Conservation (phyloP, 257 asterid species). For the Nicotiana tomentosiformis region DNA sequence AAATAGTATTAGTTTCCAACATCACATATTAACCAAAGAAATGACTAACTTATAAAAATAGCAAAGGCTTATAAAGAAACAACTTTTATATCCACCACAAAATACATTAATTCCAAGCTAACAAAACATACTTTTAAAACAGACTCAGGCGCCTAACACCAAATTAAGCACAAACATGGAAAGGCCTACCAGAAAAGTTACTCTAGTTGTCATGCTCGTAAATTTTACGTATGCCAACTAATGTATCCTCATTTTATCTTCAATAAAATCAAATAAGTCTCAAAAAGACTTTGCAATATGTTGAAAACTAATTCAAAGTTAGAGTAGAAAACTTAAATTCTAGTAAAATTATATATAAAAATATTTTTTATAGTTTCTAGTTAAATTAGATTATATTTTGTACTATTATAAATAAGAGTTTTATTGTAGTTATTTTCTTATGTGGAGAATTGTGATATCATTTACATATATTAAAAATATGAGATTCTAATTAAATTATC, state of each 20-base stretch:
- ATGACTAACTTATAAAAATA: background rate
- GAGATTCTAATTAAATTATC: too few relatives aligned
- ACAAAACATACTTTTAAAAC: background rate
- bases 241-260: background rate
- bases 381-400: too few relatives aligned
- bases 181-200: background rate
- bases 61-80: background rate
- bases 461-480: too few relatives aligned
- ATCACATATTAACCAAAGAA: background rate
- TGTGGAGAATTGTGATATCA: too few relatives aligned
- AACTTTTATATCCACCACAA: background rate
- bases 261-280: background rate
- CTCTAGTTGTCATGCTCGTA: background rate
- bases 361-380: too few relatives aligned
- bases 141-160: background rate
- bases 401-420: too few relatives aligned
- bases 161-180: background rate
- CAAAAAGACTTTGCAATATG: conserved; percentile 19
- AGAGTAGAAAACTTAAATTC: too few relatives aligned
- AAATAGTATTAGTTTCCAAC: background rate
- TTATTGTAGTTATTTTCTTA: too few relatives aligned
- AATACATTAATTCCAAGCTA: background rate
- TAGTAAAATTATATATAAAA: too few relatives aligned
- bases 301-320: too few relatives aligned
- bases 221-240: background rate